Evolutionary conservation across 768 basidiomycete genomes (phyloP), one percentile per base, ranked within the genome.

Genomic region (Suillus lakei): DNA sequence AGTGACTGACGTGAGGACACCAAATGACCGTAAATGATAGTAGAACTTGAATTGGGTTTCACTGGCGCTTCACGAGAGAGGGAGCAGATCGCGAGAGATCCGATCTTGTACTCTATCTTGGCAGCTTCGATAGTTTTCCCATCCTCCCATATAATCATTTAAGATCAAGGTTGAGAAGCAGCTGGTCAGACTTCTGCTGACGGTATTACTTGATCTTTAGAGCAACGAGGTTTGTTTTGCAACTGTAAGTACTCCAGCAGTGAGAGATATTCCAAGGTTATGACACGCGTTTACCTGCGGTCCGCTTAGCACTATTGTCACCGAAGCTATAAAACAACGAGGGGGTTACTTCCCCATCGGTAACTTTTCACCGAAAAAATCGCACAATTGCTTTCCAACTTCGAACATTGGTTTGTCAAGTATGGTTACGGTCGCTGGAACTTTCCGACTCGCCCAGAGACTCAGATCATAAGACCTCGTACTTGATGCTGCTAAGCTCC

Each of bases 31-130:
- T 50, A 50, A 50, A 28, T 16, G 41, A 43, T 43, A 43, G 16
- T 60, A 69, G 64, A 61, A 46, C 51, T 67, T 62, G 69, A 38
- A 50, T 50, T 50, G 48, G 26, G 48, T 50, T 48, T 23, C 65
- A 66, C 50, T 61, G 46, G 67, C 65, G 72, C 61, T 63, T 62
- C 41, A 62, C 21, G n/a, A 61, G 62, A 56, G 46, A 53, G 58
- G 72, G 71, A 64, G 48, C 21, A 58, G 74, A 76, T 76, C 75
- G 76, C 71, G 66, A 76, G 73, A 76, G 76, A 69, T 54, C 36
- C 73, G 70, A 77, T 76, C 71, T 59, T 28, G 36, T 21, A 50
- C 21, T 59, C 26, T 59, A 59, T 59, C 56, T 59, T 38, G 55
- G 7, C 56, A 59, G 5, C 38, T 59, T 58, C 26, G 15, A 26